phyloP scores from a whole-genome alignment of 2,329 filamentous ascomycete species.

The Aspergillus sergii region DNA sequence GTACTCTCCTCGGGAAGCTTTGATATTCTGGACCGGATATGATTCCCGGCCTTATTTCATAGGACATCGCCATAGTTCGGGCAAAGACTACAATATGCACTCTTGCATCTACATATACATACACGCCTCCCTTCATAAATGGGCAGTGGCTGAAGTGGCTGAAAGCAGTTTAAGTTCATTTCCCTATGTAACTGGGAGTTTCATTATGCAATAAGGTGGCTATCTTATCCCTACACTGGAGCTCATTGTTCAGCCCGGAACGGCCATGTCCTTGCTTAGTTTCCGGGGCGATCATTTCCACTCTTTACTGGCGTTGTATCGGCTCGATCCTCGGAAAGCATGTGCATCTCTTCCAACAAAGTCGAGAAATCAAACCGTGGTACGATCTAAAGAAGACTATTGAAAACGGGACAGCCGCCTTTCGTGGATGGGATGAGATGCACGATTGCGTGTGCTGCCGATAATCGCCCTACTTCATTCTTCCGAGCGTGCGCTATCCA shows the following conservation, averaged over 20 bases:
- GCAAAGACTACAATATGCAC: neutral
- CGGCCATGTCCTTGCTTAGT: slow-evolving; percentile 4
- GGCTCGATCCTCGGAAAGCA: slow-evolving; percentile 6
- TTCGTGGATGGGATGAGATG: neutral
- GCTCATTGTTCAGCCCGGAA: slow-evolving; percentile 2
- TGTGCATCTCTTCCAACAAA: slow-evolving; percentile 6
- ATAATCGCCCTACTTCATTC: neutral
- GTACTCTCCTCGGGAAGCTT: neutral
- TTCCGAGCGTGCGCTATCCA: neutral
- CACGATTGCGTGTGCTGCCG: neutral
- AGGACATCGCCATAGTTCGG: neutral
- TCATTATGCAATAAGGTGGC: neutral
- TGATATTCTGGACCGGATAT: neutral
- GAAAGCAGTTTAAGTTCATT: slow-evolving; percentile 9
- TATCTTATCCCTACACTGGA: slow-evolving; percentile 5
- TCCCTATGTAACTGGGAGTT: neutral
- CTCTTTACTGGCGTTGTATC: slow-evolving; percentile 4
- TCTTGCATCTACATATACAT: neutral
- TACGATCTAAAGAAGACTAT: neutral
- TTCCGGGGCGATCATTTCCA: slow-evolving; percentile 3
- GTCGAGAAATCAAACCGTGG: neutral
- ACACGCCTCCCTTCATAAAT: neutral
- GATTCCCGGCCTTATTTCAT: neutral
- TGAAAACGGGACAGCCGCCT: neutral
- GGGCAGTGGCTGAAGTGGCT: slow-evolving; percentile 22